A percentile compares a stretch with the other conserved stretches of the same genome.
phyloP scores from a whole-genome alignment of 768 basidiomycete genomes.

The Boletellus emodensis region DNA sequence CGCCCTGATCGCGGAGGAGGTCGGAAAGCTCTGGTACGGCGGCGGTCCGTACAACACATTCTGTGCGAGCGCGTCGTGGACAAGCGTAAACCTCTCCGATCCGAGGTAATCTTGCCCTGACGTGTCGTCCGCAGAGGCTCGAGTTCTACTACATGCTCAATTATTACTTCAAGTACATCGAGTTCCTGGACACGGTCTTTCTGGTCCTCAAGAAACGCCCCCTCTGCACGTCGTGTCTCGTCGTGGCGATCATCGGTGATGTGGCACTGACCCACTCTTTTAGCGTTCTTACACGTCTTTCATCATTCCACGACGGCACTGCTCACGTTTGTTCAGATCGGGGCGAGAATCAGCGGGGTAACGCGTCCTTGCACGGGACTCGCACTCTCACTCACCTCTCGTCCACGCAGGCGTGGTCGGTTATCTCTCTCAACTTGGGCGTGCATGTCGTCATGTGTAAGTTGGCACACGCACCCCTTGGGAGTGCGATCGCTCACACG shows the following conservation, averaged over 20 bases:
- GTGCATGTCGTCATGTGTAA: constrained; percentile 97
- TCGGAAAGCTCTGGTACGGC: constrained; percentile 66
- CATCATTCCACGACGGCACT: constrained; percentile 95
- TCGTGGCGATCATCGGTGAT: not conserved
- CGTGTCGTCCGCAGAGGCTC: constrained; percentile 51
- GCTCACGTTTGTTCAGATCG: constrained; percentile 86
- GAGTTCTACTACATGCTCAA: constrained; percentile 97
- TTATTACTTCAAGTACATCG: constrained; percentile 96
- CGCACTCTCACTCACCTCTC: constrained; percentile 1
- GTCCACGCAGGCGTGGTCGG: constrained; percentile 74
- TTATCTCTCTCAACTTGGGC: constrained; percentile 78
- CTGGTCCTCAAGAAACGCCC: constrained; percentile 97
- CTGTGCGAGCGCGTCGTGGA: constrained; percentile 75
- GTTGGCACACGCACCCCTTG: constrained; percentile 25
- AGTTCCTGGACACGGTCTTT: constrained; percentile 93
- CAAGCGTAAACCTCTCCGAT: constrained; percentile 51
- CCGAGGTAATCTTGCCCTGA: constrained; percentile 2
- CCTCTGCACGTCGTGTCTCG: constrained; percentile 54
- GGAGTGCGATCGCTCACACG: not conserved
- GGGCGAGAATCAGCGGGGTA: constrained; percentile 86
- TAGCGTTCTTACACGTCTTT: constrained; percentile 96
- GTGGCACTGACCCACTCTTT: not conserved
- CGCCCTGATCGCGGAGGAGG: constrained; percentile 79
- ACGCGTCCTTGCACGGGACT: not conserved
- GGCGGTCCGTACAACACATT: constrained; percentile 71